These are phyloP conservation scores for Umbilicus rupestris DNA, from an alignment of 164 flowering plant genomes.

Conservation along the genomic window DNA sequence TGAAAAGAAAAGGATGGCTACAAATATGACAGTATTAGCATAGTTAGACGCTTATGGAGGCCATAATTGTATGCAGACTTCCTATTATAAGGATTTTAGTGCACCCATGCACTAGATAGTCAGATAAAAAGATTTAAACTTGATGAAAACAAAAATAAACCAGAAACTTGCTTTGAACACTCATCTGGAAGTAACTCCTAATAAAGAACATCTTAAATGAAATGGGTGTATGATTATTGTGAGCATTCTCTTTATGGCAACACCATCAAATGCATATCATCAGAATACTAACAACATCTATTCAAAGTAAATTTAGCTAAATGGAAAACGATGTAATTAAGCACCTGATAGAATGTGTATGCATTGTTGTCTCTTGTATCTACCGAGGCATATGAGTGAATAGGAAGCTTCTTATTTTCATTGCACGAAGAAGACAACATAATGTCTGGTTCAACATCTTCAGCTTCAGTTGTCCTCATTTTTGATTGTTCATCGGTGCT, in stretches of 20 bases:
- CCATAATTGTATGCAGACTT: background rate
- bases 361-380: constrained; percentile 39
- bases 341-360: constrained; percentile 90
- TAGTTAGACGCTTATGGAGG: background rate
- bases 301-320: background rate
- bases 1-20: background rate
- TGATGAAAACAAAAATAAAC: background rate
- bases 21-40: background rate
- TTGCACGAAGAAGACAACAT: constrained; percentile 31
- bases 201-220: background rate
- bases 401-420: constrained; percentile 26
- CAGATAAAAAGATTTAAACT: background rate
- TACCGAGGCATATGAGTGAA: constrained; percentile 17
- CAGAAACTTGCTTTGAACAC: background rate
- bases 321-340: too few species aligned
- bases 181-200: background rate
- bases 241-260: background rate
- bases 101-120: background rate
- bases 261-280: too few species aligned
- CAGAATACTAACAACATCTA: background rate
- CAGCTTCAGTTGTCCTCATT: background rate
- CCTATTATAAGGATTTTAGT: background rate
- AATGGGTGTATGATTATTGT: background rate
- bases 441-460: constrained; percentile 12
- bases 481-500: background rate